Percentiles rank a stretch among this genome's conserved stretches.
These are phyloP conservation scores for Pyrrhoderma noxium DNA, from an alignment of 1,284 basidiomycete species.

Conservation along the genomic window DNA sequence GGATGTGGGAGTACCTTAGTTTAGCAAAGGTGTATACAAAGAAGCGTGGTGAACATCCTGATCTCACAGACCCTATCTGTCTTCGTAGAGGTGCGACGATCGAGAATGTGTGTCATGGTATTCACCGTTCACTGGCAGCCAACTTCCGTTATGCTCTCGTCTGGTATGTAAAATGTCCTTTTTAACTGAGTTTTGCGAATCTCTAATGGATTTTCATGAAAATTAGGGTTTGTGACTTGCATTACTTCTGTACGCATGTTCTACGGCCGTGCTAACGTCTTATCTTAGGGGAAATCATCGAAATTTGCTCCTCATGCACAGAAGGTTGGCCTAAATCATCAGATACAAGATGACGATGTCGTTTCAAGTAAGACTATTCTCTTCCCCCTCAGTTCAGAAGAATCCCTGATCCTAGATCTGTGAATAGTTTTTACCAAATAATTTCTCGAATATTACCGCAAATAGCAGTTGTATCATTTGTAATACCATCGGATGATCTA, in stretches of 20 bases:
- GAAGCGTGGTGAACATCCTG: slow-evolving; percentile 90
- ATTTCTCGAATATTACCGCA: neutral
- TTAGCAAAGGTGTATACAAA: slow-evolving; percentile 95
- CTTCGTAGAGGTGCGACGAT: slow-evolving; percentile 88
- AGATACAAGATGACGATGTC: slow-evolving; percentile 91
- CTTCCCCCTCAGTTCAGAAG: no score
- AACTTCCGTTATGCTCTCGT: slow-evolving; percentile 92
- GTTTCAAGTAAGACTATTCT: slow-evolving; percentile 66
- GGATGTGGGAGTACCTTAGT: slow-evolving; percentile 83
- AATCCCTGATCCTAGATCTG: no score
- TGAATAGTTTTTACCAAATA: slow-evolving; percentile 23
- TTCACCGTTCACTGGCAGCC: slow-evolving; percentile 82
- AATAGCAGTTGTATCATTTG: no score
- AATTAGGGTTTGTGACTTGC: neutral
- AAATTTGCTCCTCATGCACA: slow-evolving; percentile 91
- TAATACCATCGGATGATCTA: no score
- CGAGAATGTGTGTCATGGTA: slow-evolving; percentile 89
- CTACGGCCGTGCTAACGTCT: slow-evolving; percentile 1
- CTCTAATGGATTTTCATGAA: neutral
- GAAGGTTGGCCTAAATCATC: slow-evolving; percentile 85
- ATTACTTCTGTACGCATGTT: neutral
- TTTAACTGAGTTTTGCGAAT: neutral
- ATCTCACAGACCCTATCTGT: slow-evolving; percentile 89
- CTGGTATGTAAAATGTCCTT: slow-evolving; percentile 47
- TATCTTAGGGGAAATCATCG: slow-evolving; percentile 71